A percentile compares a stretch with the other conserved stretches of the same genome.
Conservation (phyloP, 345 rosid genomes). For the Excoecaria agallocha region DNA sequence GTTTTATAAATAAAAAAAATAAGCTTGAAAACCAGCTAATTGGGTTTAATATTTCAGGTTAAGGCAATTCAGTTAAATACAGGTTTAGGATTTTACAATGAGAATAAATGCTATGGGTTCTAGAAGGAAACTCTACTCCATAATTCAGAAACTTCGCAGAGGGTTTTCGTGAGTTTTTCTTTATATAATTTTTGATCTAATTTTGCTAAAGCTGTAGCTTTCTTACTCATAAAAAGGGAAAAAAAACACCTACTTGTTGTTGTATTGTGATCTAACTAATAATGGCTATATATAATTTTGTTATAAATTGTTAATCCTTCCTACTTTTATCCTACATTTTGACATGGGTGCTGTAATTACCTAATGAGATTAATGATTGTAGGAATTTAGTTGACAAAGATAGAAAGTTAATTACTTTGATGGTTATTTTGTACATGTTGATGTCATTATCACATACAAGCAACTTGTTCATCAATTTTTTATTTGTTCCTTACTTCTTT, state of each 20-base stretch:
- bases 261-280: constrained; percentile 18
- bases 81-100: no score
- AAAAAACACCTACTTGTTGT: constrained; percentile 14
- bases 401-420: background rate
- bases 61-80: no score
- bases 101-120: constrained; percentile 38
- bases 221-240: background rate
- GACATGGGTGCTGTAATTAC: no score
- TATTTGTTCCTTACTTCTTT: background rate
- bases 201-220: constrained; percentile 8
- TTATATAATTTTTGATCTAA: background rate
- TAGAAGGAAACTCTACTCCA: constrained; percentile 31
- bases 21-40: no score
- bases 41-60: no score
- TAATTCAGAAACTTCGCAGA: constrained; percentile 33
- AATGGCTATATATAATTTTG: constrained; percentile 10
- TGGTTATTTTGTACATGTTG: background rate
- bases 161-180: constrained; percentile 28
- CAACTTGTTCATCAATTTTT: background rate
- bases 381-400: background rate
- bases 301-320: background rate
- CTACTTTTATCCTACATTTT: background rate
- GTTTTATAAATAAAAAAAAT: no score
- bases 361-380: background rate
- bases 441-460: background rate